phyloP scores from a whole-genome alignment of 257 asterid genomes.

The Euphrasia confusa region DNA sequence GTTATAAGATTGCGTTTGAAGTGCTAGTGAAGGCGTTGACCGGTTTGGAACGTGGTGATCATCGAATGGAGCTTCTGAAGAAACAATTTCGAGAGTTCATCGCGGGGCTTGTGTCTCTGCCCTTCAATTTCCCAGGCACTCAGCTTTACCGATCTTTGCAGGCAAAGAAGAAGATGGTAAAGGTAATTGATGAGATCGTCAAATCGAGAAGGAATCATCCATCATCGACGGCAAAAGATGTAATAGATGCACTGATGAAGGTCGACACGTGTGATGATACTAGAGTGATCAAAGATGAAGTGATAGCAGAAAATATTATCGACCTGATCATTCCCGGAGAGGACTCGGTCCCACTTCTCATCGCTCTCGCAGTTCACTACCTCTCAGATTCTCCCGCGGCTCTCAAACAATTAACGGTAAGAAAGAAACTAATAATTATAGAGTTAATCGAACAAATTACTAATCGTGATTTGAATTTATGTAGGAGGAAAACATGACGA shows the following conservation, averaged over 20 bases:
- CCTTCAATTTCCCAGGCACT: conserved; percentile 77
- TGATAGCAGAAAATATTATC: conserved; percentile 74
- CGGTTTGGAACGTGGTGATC: conserved; percentile 59
- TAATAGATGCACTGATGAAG: conserved; percentile 56
- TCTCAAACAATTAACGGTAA: conserved; percentile 64
- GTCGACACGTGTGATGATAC: too few species aligned
- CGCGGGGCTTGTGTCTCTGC: conserved; percentile 86
- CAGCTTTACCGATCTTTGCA: conserved; percentile 66
- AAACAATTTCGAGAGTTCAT: conserved; percentile 82
- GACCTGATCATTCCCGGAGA: conserved; percentile 96
- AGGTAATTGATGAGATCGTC: conserved; percentile 56
- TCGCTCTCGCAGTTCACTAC: conserved; percentile 77
- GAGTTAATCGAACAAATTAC: too few species aligned
- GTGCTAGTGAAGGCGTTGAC: conserved; percentile 79
- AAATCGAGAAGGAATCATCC: conserved; percentile 21
- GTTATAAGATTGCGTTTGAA: conserved; percentile 88
- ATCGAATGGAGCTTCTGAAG: conserved; percentile 58
- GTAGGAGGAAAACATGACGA: conserved; percentile 62
- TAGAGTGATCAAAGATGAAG: conserved; percentile 64
- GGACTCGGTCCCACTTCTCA: conserved; percentile 87
- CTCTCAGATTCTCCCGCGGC: conserved; percentile 75
- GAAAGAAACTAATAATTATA: too few species aligned
- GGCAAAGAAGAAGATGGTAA: conserved; percentile 79
- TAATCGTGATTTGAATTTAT: neutral
- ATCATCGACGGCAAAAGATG: conserved; percentile 44